Percentiles rank a stretch among this genome's conserved stretches.
Conservation (phyloP, 2,329 filamentous ascomycete genomes). For the Bipolaris victoriae region DNA sequence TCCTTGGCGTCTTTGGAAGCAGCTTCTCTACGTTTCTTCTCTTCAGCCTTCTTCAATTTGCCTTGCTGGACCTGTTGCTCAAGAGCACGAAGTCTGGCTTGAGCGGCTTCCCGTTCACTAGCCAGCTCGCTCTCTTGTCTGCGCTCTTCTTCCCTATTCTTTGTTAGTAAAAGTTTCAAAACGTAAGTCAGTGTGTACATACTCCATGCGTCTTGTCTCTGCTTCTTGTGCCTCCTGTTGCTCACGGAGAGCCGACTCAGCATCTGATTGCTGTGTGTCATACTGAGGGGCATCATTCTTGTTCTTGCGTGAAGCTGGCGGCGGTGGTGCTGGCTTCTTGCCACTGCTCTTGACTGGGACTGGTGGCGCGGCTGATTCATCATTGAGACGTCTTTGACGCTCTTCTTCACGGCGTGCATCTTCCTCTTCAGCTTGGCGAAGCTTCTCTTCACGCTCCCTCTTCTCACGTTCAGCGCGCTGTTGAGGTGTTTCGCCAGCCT, state of each 20-base stretch:
- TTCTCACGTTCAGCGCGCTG: constrained; percentile 89
- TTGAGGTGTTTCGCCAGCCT: constrained; percentile 78
- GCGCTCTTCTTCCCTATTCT: constrained; percentile 70
- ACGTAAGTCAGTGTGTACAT: constrained; percentile 55
- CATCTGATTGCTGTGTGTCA: constrained; percentile 59
- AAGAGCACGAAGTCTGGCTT: constrained; percentile 82
- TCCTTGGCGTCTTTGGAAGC: constrained; percentile 85
- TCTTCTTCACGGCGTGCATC: constrained; percentile 88
- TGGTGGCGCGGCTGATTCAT: constrained; percentile 72
- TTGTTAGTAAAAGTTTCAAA: constrained; percentile 27
- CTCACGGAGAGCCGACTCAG: constrained; percentile 62
- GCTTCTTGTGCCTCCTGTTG: constrained; percentile 79
- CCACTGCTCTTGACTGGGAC: constrained; percentile 50
- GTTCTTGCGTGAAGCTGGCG: constrained; percentile 74
- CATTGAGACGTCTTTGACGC: constrained; percentile 79
- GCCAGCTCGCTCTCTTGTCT: constrained; percentile 81
- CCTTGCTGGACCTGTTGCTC: constrained; percentile 93
- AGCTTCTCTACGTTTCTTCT: constrained; percentile 90
- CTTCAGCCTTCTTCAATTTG: constrained; percentile 95
- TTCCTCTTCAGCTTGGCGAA: constrained; percentile 91
- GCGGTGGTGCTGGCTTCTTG: constrained; percentile 69
- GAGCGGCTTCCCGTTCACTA: constrained; percentile 78
- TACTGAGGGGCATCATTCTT: constrained; percentile 64
- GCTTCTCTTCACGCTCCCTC: constrained; percentile 83
- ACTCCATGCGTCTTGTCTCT: constrained; percentile 81